phyloP scores from a whole-genome alignment of 495 filamentous ascomycete species.

The Aspergillus saccharolyticus region DNA sequence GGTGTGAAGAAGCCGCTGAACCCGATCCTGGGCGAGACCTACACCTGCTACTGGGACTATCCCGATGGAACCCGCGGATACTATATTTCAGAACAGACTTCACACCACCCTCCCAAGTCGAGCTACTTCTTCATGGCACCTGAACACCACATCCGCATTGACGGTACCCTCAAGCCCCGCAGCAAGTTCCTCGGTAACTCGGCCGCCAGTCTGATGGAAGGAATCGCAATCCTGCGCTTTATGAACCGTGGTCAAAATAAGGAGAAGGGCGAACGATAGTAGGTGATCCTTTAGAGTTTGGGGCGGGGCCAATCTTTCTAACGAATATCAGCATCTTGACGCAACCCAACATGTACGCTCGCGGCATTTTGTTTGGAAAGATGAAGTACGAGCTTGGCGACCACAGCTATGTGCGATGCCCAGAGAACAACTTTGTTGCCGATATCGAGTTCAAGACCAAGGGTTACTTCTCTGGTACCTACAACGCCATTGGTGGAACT shows the following conservation, averaged over 20 bases:
- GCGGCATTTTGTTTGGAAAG: constrained; percentile 95
- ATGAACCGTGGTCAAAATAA: constrained; percentile 66
- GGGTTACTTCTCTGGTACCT: constrained; percentile 92
- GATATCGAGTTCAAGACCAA: constrained; percentile 99
- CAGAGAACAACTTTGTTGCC: constrained; percentile 77
- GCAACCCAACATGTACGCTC: constrained; percentile 98
- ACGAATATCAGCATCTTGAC: constrained; percentile 63
- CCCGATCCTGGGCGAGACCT: constrained; percentile 91
- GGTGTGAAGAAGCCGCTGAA: constrained; percentile 99
- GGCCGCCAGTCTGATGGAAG: constrained; percentile 97
- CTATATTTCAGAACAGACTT: constrained; percentile 94
- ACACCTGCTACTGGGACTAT: constrained; percentile 95
- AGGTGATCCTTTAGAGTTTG: constrained; percentile 32
- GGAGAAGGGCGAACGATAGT: constrained; percentile 78
- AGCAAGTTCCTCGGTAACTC: constrained; percentile 97
- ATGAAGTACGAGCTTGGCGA: constrained; percentile 99
- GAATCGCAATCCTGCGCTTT: constrained; percentile 79
- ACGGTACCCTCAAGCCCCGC: constrained; percentile 92
- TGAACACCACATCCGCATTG: constrained; percentile 89
- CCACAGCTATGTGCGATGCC: constrained; percentile 89
- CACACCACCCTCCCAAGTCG: constrained; percentile 96
- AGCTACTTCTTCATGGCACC: constrained; percentile 99
- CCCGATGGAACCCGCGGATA: constrained; percentile 80
- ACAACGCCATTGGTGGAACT: constrained; percentile 89
- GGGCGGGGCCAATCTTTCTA: neutral